Conservation (phyloP, 2,329 filamentous ascomycete species). For the Ceratocystis papillata region DNA sequence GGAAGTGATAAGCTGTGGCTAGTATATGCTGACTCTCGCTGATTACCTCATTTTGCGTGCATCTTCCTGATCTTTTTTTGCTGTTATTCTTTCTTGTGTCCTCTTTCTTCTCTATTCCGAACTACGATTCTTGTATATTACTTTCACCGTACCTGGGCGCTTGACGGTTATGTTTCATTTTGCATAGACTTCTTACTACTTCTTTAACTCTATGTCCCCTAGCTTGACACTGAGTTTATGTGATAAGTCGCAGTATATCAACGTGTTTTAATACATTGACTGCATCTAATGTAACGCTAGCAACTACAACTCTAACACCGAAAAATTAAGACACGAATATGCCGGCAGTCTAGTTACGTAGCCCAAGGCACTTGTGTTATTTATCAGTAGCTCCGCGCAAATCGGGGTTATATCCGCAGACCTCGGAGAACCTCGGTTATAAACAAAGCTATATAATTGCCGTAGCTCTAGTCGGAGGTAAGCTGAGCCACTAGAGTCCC, state of each 20-base stretch:
- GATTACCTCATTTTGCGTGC: neutral
- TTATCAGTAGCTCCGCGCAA: neutral
- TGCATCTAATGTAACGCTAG: no score
- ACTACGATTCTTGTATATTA: constrained; percentile 13
- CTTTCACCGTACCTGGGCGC: neutral
- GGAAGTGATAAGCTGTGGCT: no score
- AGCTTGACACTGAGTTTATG: neutral
- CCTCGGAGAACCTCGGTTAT: neutral
- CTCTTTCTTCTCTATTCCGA: neutral
- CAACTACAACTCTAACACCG: neutral
- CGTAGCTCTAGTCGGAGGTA: neutral
- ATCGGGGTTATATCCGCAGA: no score
- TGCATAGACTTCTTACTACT: neutral
- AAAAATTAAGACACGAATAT: neutral
- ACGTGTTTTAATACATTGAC: neutral
- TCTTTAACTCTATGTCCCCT: neutral
- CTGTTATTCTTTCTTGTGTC: neutral
- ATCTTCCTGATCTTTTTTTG: neutral
- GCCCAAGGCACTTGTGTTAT: neutral
- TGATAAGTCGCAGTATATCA: neutral
- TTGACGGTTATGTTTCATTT: neutral
- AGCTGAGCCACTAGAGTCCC: no score
- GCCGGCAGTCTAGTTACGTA: neutral
- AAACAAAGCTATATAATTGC: neutral
- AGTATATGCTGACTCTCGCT: neutral